phyloP scores from a whole-genome alignment of 495 filamentous ascomycete genomes.

The Neurospora sp. region DNA sequence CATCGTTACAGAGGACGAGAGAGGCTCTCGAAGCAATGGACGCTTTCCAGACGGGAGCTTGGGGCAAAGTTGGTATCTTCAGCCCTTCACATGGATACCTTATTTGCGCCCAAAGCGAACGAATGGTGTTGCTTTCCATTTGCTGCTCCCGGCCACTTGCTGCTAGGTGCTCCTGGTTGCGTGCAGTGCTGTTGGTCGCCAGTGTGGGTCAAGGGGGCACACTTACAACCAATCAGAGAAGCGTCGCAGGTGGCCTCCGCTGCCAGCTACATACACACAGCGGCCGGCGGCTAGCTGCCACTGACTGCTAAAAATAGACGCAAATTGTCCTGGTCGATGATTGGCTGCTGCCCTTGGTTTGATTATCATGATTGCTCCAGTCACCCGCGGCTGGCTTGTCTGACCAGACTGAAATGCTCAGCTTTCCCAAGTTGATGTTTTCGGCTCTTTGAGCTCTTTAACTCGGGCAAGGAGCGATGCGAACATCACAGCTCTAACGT shows the following conservation, averaged over 20 bases:
- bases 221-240: neutral
- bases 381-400: neutral
- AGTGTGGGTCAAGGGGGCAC: neutral
- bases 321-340: neutral
- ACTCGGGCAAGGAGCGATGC: neutral
- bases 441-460: neutral
- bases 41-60: neutral
- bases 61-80: neutral
- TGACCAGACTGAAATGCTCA: neutral
- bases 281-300: neutral
- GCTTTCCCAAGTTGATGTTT: neutral
- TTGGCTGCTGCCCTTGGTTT: neutral
- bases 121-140: neutral
- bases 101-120: neutral
- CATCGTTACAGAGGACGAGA: neutral
- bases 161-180: neutral
- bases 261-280: neutral
- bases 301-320: neutral
- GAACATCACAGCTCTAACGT: neutral
- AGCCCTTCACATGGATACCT: neutral
- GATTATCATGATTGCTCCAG: neutral
- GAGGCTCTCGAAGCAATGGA: neutral
- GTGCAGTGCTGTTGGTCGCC: neutral
- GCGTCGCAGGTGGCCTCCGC: neutral
- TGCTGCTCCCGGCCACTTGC: neutral